Evolutionary conservation across 306 rosid genomes (phyloP), one percentile per base, ranked within the genome.

Genomic region (Echinosophora koreensis): DNA sequence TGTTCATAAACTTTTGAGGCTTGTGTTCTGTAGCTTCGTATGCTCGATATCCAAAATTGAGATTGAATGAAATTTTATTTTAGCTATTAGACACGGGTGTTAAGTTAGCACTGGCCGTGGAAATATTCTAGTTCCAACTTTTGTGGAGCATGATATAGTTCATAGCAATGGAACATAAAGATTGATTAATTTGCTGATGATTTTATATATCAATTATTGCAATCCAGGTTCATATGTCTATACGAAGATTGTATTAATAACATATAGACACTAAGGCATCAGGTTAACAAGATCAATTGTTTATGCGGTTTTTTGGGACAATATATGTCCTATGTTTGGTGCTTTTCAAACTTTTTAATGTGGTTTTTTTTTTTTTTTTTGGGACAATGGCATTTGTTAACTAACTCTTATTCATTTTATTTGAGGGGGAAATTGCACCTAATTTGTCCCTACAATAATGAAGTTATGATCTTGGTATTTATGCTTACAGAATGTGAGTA

Each of bases 1-100:
- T 73, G 78, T 47, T 47, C 59, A 34, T 47, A 10, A 60, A 74
- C 50, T 34, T 72, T 57, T 32, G 44, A 60, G 70, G 34, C 51
- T 32, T 47, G 13, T 22, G 61, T 34, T 32, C 5, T 32, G 37
- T 59, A 28, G 47, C 58, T 59, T 27, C 35, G 5, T 73, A 46
- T 61, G 46, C 12, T 46, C 28, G 37, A 32, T 11, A 18, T 60
- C 16, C 15, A 2, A 6, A 73, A 46, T 74, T 46, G 69, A n/a
- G 69, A 32, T n/a, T 57, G 78, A 55, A n/a, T 44, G 46, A 28
- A 58, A 59, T 57, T 16, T 41, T 58, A 32, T 27, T 3, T 72
- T 39, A 41, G 44, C 41, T 72, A 22, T 18, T 42, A 44, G 42
- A 44, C 51, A 6, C n/a, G 55, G 16, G 22, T 59, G 62, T 57